Conservation (phyloP, 345 rosid species). For the Aegle marmelos region DNA sequence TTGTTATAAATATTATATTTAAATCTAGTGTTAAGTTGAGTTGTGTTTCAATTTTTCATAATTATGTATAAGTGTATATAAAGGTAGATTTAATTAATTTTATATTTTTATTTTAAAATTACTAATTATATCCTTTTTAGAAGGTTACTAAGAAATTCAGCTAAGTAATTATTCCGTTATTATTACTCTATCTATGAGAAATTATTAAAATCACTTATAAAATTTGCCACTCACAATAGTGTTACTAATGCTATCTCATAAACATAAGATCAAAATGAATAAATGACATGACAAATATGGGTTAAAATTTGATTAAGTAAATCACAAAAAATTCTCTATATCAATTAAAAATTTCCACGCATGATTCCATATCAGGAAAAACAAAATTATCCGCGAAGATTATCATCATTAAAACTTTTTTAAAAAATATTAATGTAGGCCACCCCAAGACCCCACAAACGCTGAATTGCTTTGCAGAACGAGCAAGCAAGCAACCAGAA, state of each 20-base stretch:
- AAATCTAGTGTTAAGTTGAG: no score
- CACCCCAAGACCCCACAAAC: constrained; percentile 7
- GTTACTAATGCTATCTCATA: background rate
- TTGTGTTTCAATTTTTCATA: no score
- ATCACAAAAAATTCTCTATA: background rate
- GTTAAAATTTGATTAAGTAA: background rate
- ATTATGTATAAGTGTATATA: no score
- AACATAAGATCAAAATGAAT: background rate
- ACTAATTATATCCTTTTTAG: no score
- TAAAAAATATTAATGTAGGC: background rate
- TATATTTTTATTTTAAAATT: no score
- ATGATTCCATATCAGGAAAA: background rate
- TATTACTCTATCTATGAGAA: no score
- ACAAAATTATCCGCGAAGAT: background rate
- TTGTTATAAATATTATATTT: background rate
- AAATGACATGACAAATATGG: background rate
- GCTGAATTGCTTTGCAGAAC: constrained; percentile 1
- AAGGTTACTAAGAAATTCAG: no score
- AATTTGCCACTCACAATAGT: background rate
- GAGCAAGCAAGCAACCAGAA: background rate
- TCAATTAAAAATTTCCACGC: background rate
- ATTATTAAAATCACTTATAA: no score
- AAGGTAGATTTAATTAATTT: no score
- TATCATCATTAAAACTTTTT: background rate
- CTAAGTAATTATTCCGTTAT: no score